phyloP scores from a whole-genome alignment of 2,329 filamentous ascomycete genomes.

The Fusarium pininemorale region DNA sequence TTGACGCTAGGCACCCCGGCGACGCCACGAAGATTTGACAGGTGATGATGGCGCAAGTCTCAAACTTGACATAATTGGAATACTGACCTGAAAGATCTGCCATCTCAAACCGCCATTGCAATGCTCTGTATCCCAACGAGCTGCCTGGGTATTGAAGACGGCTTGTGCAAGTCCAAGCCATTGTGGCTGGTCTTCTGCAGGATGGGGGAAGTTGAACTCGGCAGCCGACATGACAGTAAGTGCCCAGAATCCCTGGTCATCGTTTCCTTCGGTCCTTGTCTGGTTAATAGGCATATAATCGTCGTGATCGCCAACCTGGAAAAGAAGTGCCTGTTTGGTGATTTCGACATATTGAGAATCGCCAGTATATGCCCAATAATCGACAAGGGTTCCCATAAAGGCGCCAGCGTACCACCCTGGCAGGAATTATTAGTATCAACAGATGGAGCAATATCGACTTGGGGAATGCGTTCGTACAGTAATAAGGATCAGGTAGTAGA shows the following conservation, averaged over 20 bases:
- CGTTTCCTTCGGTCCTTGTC: conserved; percentile 74
- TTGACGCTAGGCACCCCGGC: background rate
- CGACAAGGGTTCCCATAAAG: conserved; percentile 75
- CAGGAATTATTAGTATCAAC: conserved; percentile 1
- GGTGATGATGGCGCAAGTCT: background rate
- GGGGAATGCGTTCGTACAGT: conserved; percentile 54
- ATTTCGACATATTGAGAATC: conserved; percentile 77
- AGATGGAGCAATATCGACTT: background rate
- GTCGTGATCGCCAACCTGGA: conserved; percentile 75
- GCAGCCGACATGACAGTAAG: conserved; percentile 75
- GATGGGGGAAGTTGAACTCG: conserved; percentile 73
- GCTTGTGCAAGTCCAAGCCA: conserved; percentile 80
- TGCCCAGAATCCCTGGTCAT: conserved; percentile 80
- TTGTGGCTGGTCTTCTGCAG: conserved; percentile 63
- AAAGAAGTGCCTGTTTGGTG: conserved; percentile 73
- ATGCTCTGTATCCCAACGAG: conserved; percentile 73
- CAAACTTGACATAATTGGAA: background rate
- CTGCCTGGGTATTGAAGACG: conserved; percentile 81
- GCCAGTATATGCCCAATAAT: conserved; percentile 87
- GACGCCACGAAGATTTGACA: background rate
- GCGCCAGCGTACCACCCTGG: conserved; percentile 78
- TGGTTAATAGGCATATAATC: conserved; percentile 84
- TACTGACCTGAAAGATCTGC: conserved; percentile 74
- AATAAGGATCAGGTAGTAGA: conserved; percentile 62
- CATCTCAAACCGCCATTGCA: conserved; percentile 83